Evolutionary conservation across 495 filamentous ascomycete genomes (phyloP).

Genomic region (Hypoxylon rickii): DNA sequence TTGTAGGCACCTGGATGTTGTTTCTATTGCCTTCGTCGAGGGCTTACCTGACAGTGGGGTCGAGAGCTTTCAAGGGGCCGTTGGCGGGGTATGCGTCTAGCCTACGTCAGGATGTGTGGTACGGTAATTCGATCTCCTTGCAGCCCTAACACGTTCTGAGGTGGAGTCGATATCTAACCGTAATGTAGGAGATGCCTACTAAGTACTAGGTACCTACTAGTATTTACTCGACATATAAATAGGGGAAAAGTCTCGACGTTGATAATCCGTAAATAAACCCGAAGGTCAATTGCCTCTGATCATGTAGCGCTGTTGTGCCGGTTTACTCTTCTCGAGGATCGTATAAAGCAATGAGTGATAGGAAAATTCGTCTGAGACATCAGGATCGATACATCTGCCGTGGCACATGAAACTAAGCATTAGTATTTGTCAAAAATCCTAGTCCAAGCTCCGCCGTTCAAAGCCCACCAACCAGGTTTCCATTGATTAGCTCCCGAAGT

Average conservation of each 20-base stretch:
- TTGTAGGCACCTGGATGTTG: too few relatives aligned
- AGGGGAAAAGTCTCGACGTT: too few relatives aligned
- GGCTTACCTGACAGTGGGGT: constrained; percentile 24
- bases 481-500: constrained; percentile 20
- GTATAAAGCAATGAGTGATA: too few relatives aligned
- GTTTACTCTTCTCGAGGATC: neutral
- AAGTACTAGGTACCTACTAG: too few relatives aligned
- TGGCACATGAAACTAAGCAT: constrained; percentile 7
- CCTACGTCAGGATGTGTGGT: constrained; percentile 25
- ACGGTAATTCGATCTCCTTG: constrained; percentile 7
- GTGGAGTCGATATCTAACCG: too few relatives aligned
- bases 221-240: too few relatives aligned
- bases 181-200: too few relatives aligned
- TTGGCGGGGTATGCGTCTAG: constrained; percentile 27
- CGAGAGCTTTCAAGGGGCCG: constrained; percentile 17
- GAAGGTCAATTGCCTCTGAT: too few relatives aligned
- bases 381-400: constrained; percentile 3
- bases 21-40: constrained; percentile 1
- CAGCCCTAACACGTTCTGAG: constrained; percentile 9
- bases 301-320: too few relatives aligned
- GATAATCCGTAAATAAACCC: too few relatives aligned
- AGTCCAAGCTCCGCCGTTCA: constrained; percentile 23
- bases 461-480: constrained; percentile 22
- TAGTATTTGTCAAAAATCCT: constrained; percentile 37
- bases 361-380: constrained; percentile 13